A percentile compares a stretch with the other conserved stretches of the same genome.
phyloP scores from a whole-genome alignment of 257 asterid genomes.

The Solanum pimpinellifolium region DNA sequence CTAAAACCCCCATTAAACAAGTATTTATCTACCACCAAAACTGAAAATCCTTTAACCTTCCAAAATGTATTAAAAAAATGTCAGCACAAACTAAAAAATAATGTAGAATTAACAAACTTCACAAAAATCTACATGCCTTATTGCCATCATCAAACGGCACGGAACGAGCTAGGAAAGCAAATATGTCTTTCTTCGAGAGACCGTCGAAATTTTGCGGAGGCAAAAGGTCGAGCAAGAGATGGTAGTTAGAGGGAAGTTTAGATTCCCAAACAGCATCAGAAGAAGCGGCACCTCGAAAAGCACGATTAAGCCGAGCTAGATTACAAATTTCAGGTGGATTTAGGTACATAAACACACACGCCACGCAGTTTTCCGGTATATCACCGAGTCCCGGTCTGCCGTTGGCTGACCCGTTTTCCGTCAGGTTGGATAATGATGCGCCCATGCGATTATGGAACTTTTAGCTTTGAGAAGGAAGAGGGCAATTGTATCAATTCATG shows the following conservation, averaged over 20 bases:
- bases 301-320: conserved; percentile 88
- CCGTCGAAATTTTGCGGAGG: conserved; percentile 24
- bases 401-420: conserved; percentile 57
- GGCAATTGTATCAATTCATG: not conserved
- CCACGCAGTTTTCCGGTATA: conserved; percentile 97
- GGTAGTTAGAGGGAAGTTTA: conserved; percentile 83
- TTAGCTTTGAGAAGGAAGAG: not conserved
- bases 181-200: conserved; percentile 54
- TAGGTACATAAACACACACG: conserved; percentile 68
- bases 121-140: conserved; percentile 33
- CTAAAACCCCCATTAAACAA: not conserved
- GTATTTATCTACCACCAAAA: not conserved
- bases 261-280: conserved; percentile 98
- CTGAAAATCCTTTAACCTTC: not conserved
- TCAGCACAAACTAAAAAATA: not conserved
- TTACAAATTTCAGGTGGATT: conserved; percentile 97
- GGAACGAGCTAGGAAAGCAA: conserved; percentile 77
- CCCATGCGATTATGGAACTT: conserved; percentile 37
- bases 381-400: conserved; percentile 84
- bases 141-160: conserved; percentile 60
- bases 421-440: conserved; percentile 71
- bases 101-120: not conserved
- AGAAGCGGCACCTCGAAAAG: conserved; percentile 96
- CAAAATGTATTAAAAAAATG: not conserved
- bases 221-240: conserved; percentile 41